A percentile compares a stretch with the other conserved stretches of the same genome.
These are phyloP conservation scores for Neoarthrinium moseri DNA, from an alignment of 2,329 filamentous ascomycete species.

Conservation along the genomic window DNA sequence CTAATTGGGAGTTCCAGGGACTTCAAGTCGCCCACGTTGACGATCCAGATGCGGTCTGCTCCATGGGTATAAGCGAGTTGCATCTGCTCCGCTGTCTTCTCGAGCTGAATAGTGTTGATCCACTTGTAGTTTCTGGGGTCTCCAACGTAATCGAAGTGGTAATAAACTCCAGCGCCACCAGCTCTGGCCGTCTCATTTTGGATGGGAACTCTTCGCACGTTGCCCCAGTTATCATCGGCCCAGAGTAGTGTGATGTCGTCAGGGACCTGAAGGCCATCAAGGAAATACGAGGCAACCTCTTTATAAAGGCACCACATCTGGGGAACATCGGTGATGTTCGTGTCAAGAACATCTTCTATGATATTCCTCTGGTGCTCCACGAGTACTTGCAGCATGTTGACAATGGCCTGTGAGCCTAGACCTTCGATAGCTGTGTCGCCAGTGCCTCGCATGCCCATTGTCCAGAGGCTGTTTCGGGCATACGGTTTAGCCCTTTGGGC, in stretches of 20 bases:
- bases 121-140: constrained; percentile 59
- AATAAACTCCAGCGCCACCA: constrained; percentile 59
- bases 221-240: constrained; percentile 64
- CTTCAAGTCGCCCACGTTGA: constrained; percentile 66
- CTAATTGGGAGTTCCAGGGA: constrained; percentile 62
- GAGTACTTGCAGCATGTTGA: constrained; percentile 57
- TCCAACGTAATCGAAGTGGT: constrained; percentile 55
- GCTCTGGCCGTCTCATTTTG: constrained; percentile 49
- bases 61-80: constrained; percentile 56
- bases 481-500: constrained; percentile 64
- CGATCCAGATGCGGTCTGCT: constrained; percentile 61
- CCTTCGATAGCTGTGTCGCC: constrained; percentile 62
- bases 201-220: constrained; percentile 56
- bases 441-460: constrained; percentile 68
- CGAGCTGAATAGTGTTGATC: constrained; percentile 66
- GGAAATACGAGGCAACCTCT: constrained; percentile 69
- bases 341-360: constrained; percentile 53
- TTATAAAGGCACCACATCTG: constrained; percentile 76
- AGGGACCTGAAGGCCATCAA: constrained; percentile 58
- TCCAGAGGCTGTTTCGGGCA: constrained; percentile 63
- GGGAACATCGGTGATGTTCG: constrained; percentile 52
- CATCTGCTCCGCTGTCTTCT: constrained; percentile 67
- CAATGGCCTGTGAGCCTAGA: constrained; percentile 55
- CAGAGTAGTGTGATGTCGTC: constrained; percentile 63
- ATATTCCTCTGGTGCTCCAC: constrained; percentile 60